phyloP scores from a whole-genome alignment of 441 rosid species.

The Adansonia madagascariensis region DNA sequence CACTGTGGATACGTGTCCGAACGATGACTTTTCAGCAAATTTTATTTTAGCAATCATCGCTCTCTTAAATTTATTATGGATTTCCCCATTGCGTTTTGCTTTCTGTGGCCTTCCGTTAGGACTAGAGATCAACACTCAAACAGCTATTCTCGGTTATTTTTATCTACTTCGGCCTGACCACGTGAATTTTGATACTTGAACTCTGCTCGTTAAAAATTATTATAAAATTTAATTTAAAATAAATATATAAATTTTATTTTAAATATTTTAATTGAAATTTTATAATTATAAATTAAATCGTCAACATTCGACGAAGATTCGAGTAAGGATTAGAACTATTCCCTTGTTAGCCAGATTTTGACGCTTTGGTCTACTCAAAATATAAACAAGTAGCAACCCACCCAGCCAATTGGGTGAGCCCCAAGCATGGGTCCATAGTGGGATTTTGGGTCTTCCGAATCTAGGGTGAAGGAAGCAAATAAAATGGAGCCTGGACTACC shows the following conservation, averaged over 20 bases:
- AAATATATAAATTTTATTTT: too few species aligned
- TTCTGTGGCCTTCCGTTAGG: not conserved
- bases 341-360: not conserved
- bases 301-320: too few species aligned
- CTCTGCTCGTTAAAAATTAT: too few species aligned
- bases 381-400: not conserved
- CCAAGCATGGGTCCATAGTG: not conserved
- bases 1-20: constrained; percentile 24
- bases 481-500: too few species aligned
- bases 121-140: too few species aligned
- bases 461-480: not conserved
- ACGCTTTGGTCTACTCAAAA: not conserved
- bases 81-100: not conserved
- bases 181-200: too few species aligned
- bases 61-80: not conserved
- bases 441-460: not conserved
- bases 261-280: too few species aligned
- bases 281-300: too few species aligned
- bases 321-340: too few species aligned
- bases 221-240: too few species aligned
- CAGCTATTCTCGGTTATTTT: too few species aligned
- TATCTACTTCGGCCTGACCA: too few species aligned
- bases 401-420: not conserved
- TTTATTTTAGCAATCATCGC: not conserved
- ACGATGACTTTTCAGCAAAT: constrained; percentile 19